Base-by-base conservation (phyloP, 257 asterid species). In the Rubia yunnanensis region DNA sequence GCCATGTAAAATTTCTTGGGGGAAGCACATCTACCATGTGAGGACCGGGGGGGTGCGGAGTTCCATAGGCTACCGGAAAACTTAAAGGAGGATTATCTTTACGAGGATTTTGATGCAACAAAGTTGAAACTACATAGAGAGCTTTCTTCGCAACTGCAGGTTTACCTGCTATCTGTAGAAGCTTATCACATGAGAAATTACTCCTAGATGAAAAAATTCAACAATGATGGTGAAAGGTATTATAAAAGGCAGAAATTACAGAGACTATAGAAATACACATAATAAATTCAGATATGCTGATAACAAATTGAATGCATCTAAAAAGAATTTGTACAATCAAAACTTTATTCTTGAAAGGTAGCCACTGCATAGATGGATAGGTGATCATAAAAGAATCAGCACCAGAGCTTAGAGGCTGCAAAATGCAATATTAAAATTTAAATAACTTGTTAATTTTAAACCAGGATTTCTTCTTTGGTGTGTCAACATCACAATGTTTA, bases 41-140 rank as follows among this genome's bases (percentile, higher is more conserved):
- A 65, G 74, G 89, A 56, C 82, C 84, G 67, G 86, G 72, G 76
- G 78, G 76, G 59, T 72, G 83, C 65, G 73, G 78, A 73, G 72
- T 64, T 65, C 79, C 76, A 71, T 72, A 76, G 55, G 78, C 67
- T 52, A 68, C 24, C 4, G 86, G 79, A 63, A 72, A 75, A 80
- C 79, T 82, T 64, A 59, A 67, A 69, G 85, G 78, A 75, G 86
- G 84, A 52, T 77, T 84, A 66, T 87, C 96, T 71, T 83, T 89
- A 66, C 83, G 80, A 39, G 94, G 86, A 81, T 85, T 87, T 75
- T 72, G 85, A 71, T 89, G 97, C 79, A 89, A 68, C 61, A 84
- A 81, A 72, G 92, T 87, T 59, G 97, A 82, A 68, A 87, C 77
- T 82, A 84, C 88, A 75, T 76, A 82, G 64, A 87, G 76, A 68